Evolutionary conservation across 2,329 filamentous ascomycete species (phyloP), one percentile per base, ranked within the genome.

Genomic region (Pseudogymnoascus sp.): DNA sequence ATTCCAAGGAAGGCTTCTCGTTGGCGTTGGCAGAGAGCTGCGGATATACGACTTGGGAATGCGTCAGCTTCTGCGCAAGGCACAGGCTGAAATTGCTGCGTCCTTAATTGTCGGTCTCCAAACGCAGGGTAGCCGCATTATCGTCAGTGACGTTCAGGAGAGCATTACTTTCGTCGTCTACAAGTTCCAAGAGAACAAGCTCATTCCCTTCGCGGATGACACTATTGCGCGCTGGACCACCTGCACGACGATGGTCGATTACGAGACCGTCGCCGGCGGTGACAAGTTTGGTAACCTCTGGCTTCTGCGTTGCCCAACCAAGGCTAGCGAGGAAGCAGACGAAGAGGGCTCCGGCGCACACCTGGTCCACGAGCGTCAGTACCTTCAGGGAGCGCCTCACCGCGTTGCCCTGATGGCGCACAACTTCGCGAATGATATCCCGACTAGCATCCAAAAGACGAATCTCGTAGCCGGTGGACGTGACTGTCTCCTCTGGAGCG

Each of bases 201-300:
- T 99, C 59, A 95, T 99, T 65, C 90, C 93, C 0, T 99, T 99
- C 71, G 90, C 84, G 16, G 94, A 99, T 72, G 94, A 99, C 73
- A 89, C 87, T 5, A 83, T 97, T 65, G 82, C 92, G 60, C 86
- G 94, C 33, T 97, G 92, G 90, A 96, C 91, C 1, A 96, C 91
- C 0, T 90, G 90, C 68, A 89, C 90, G 0, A 84, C 92, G 2
- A 96, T 99, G 91, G 87, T 97, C 1, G 94, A 99, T 76, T 99
- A 99, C 75, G 94, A 99, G 74, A 96, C 94, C 1, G 86, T 90
- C 23, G 92, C 92, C 2, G 94, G 93, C 37, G 93, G 93, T 37
- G 94, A 99, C 78, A 97, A 97, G 73, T 99, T 99, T 68, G 95
- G 94, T 65, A 99, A 99, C 70, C 77, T 99, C 14, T 99, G 92